Evolutionary conservation across 306 rosid genomes (phyloP).

Genomic region (Morella rubra): DNA sequence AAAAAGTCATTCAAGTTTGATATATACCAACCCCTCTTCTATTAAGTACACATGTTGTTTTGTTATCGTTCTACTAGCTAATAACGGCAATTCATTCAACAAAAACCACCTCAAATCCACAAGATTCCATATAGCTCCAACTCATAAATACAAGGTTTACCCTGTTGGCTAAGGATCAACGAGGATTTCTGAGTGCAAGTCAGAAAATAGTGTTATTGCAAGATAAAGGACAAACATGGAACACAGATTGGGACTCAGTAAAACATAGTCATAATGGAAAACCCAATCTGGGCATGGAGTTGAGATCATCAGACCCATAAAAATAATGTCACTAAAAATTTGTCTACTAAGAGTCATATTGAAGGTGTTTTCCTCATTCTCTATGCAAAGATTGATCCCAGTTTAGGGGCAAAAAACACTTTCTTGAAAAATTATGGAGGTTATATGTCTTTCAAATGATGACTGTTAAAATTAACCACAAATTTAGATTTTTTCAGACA

Average conservation of each 20-base stretch:
- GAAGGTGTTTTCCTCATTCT: background rate
- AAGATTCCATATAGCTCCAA: background rate
- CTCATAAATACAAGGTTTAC: background rate
- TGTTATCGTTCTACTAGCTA: background rate
- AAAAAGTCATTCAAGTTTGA: background rate
- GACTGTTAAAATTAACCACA: background rate
- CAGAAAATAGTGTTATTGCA: background rate
- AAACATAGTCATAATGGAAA: background rate
- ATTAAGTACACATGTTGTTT: background rate
- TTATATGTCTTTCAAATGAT: background rate
- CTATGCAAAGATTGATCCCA: background rate
- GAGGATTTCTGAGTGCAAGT: background rate
- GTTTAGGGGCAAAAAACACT: background rate
- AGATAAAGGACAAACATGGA: background rate
- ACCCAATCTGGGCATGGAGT: background rate
- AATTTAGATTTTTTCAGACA: background rate
- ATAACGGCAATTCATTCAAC: background rate
- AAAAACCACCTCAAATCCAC: background rate
- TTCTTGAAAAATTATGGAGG: background rate
- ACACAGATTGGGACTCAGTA: background rate
- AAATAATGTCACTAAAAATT: background rate
- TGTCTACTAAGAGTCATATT: background rate
- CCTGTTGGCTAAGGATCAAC: background rate
- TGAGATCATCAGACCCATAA: background rate
- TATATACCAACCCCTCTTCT: no score